Evolutionary conservation across 345 rosid species (phyloP).

Genomic region (Gossypium anomalum): DNA sequence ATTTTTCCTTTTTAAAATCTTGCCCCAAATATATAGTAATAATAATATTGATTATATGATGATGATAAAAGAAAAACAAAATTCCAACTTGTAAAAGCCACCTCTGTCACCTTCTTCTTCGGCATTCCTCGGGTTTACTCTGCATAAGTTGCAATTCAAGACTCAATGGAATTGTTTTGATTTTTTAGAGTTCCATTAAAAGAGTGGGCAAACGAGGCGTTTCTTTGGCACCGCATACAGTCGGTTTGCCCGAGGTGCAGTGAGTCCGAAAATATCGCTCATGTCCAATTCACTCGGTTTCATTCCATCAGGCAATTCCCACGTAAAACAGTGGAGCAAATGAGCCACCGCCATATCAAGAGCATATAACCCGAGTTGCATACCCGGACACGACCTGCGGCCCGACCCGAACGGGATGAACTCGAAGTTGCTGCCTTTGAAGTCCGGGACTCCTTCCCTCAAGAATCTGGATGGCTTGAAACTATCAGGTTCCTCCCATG

Average conservation of each 20-base stretch:
- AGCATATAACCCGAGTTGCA: slow-evolving; percentile 84
- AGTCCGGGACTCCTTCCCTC: slow-evolving; percentile 58
- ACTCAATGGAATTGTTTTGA: background rate
- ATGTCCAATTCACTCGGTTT: slow-evolving; percentile 80
- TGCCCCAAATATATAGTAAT: background rate
- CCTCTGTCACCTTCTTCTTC: slow-evolving; percentile 7
- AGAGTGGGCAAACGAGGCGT: slow-evolving; percentile 50
- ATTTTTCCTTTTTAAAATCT: background rate
- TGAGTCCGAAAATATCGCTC: slow-evolving; percentile 79
- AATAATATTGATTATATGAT: background rate
- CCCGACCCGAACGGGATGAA: slow-evolving; percentile 92
- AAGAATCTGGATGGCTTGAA: slow-evolving; percentile 76
- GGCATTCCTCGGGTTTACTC: background rate
- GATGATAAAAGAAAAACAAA: background rate
- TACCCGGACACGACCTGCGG: slow-evolving; percentile 87
- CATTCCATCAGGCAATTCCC: slow-evolving; percentile 90
- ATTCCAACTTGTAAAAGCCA: background rate
- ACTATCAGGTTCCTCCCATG: slow-evolving; percentile 71
- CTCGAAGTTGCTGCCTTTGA: slow-evolving; percentile 72
- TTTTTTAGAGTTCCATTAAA: background rate
- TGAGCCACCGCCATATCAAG: slow-evolving; percentile 70
- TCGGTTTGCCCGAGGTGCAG: slow-evolving; percentile 71
- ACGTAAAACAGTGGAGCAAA: slow-evolving; percentile 65
- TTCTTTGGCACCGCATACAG: slow-evolving; percentile 56
- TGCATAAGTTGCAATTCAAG: background rate